These are phyloP conservation scores for Kuraishia borneana DNA, from an alignment of 805 yeast species.

Conservation along the genomic window DNA sequence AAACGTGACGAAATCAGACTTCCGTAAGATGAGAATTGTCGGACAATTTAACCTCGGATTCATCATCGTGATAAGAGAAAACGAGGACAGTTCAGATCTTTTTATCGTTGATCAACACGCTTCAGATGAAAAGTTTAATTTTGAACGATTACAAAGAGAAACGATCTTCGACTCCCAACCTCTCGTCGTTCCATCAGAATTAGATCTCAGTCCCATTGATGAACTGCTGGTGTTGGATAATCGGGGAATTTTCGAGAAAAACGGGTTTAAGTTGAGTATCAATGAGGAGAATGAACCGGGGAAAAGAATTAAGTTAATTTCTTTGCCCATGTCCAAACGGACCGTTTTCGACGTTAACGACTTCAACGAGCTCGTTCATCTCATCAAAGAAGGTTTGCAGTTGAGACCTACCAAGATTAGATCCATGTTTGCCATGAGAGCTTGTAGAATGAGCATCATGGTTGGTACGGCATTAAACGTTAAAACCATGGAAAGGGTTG, in stretches of 20 bases:
- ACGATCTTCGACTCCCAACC: constrained; percentile 59
- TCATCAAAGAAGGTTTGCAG: constrained; percentile 42
- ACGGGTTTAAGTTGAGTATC: constrained; percentile 62
- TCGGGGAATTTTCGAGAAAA: constrained; percentile 42
- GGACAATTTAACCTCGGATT: constrained; percentile 97
- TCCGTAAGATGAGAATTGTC: constrained; percentile 60
- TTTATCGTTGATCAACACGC: constrained; percentile 97
- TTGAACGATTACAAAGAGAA: constrained; percentile 52
- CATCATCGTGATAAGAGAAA: constrained; percentile 56
- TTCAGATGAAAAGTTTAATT: constrained; percentile 89
- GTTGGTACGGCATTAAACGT: constrained; percentile 62
- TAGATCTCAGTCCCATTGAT: constrained; percentile 70
- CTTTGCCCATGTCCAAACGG: constrained; percentile 67
- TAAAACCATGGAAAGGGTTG: constrained; percentile 57
- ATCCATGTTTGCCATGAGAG: constrained; percentile 85
- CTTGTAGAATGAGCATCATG: constrained; percentile 92
- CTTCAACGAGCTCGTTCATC: constrained; percentile 65
- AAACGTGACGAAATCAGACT: constrained; percentile 62
- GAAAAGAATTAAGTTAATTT: constrained; percentile 34
- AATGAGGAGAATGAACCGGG: constrained; percentile 48
- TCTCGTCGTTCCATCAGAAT: constrained; percentile 42
- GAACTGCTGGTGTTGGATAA: constrained; percentile 62
- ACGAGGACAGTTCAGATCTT: constrained; percentile 35
- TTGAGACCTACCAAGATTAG: constrained; percentile 69
- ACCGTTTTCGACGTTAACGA: constrained; percentile 58